Evolutionary conservation across 495 filamentous ascomycete genomes (phyloP), one percentile per base, ranked within the genome.

Genomic region (Penicillium paradoxum): DNA sequence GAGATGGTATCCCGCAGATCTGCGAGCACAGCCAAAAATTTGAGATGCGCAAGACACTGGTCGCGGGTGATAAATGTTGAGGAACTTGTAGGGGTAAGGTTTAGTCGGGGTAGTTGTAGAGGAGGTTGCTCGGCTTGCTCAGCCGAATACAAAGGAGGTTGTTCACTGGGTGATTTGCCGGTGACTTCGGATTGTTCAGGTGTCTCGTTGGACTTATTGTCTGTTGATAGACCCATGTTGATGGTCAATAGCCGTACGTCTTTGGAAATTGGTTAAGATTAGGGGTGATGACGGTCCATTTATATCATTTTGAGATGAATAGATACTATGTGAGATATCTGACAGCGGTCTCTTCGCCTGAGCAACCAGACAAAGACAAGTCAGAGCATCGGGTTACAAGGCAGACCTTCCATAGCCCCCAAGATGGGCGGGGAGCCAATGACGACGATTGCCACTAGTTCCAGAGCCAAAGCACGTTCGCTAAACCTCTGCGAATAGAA

Each of bases 21-120:
- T 53, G 87, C 75, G 49, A 95, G 79, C 14, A 84, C 81, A 47
- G 83, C 80, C 6, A 95, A 76, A 6, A 95, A 71, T 68, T 88
- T 90, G 14, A 95, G 75, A 63, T 95, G 90, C 3, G 83, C 86
- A n/a, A 91, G 74, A 57, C 84, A 89, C 45, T 66, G 60, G 38
- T 66, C 60, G 6, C 39, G 45, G 6, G 50, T 56, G 21, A 64
- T 42, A 3, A 48, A 52, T 7, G 14, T 9, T 4, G 27, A 22
- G 15, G 48, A 7, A n/a, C n/a, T n/a, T 34, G 25, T 6, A 9
- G 13, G 22, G 10, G 45, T 22, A 19, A 65, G 56, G n/a, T 58
- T 47, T 13, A 65, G 36, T 30, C 39, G 52, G 1, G 55, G 62
- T 22, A 65, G 37, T 29, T 51, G 51, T 4, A 60, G 33, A 2